These are phyloP conservation scores for Thinopyrum elongatum DNA, from an alignment of 176 grass and related monocot genomes.

Conservation along the genomic window DNA sequence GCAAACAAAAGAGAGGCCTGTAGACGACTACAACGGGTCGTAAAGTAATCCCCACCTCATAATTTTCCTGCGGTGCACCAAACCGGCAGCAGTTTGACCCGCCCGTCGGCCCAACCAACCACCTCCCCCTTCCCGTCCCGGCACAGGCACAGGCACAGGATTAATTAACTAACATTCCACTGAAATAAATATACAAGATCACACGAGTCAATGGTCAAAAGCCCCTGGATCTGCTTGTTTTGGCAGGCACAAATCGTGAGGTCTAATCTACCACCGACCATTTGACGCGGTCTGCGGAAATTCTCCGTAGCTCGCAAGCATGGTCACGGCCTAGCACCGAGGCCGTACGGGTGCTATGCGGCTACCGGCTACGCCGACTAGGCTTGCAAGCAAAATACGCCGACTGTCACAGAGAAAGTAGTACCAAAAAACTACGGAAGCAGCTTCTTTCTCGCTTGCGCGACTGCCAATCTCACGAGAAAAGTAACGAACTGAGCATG, in stretches of 20 bases:
- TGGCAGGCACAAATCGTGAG: neutral
- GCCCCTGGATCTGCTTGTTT: conserved; percentile 24
- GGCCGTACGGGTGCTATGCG: neutral
- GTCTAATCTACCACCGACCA: neutral
- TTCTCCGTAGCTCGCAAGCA: neutral
- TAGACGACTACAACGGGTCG: conserved; percentile 13
- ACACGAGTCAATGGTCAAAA: conserved; percentile 15
- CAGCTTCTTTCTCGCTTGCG: neutral
- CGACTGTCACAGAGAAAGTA: neutral
- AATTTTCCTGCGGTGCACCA: neutral
- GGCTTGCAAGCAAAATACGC: neutral
- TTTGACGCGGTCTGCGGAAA: neutral
- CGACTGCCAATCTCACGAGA: neutral
- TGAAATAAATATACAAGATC: neutral
- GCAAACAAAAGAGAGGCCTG: conserved; percentile 19
- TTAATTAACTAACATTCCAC: neutral
- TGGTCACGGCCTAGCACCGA: neutral
- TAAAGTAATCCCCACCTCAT: neutral
- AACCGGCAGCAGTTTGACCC: conserved; percentile 36
- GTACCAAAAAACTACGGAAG: neutral
- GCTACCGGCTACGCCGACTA: neutral
- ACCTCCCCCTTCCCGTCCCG: too few species aligned
- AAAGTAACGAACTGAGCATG: neutral
- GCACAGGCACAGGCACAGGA: neutral
- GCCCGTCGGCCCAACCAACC: conserved; percentile 2